Conservation (phyloP, 169 alveolate species). For the Fabrea salina region DNA sequence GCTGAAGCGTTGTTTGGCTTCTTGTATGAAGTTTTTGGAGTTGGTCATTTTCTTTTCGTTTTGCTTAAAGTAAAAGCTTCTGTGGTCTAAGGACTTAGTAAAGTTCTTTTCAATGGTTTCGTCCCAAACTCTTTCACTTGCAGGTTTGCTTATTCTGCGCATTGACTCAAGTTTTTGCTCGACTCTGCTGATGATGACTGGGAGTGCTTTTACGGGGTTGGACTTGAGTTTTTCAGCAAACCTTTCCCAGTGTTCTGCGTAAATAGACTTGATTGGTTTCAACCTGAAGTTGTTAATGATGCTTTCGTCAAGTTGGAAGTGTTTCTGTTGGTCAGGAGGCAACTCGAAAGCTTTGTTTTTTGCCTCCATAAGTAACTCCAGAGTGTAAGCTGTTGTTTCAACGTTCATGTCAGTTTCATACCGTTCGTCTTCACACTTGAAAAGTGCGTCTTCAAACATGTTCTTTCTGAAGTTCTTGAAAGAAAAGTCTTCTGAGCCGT, state of each 20-base stretch:
- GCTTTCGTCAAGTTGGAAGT: constrained; percentile 35
- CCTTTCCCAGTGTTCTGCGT: constrained; percentile 69
- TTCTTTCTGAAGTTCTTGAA: constrained; percentile 77
- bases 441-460: constrained; percentile 79
- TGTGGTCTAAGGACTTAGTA: constrained; percentile 76
- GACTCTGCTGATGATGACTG: constrained; percentile 62
- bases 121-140: constrained; percentile 62
- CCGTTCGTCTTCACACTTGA: constrained; percentile 84
- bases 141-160: constrained; percentile 53
- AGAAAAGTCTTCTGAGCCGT: constrained; percentile 80
- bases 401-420: constrained; percentile 76
- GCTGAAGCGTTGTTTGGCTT: constrained; percentile 17
- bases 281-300: constrained; percentile 54
- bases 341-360: constrained; percentile 42
- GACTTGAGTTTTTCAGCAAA: constrained; percentile 53
- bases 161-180: constrained; percentile 60
- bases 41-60: constrained; percentile 73
- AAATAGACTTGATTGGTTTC: constrained; percentile 63
- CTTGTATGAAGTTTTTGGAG: constrained; percentile 55
- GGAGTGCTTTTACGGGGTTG: constrained; percentile 67
- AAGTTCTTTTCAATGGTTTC: constrained; percentile 73
- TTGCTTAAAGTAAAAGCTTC: constrained; percentile 74
- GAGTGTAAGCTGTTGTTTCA: constrained; percentile 57
- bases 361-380: constrained; percentile 55
- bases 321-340: constrained; percentile 48